A percentile compares a stretch with the other conserved stretches of the same genome.
Conservation (phyloP, 129 eudicot genomes). For the Tagetes patula region DNA sequence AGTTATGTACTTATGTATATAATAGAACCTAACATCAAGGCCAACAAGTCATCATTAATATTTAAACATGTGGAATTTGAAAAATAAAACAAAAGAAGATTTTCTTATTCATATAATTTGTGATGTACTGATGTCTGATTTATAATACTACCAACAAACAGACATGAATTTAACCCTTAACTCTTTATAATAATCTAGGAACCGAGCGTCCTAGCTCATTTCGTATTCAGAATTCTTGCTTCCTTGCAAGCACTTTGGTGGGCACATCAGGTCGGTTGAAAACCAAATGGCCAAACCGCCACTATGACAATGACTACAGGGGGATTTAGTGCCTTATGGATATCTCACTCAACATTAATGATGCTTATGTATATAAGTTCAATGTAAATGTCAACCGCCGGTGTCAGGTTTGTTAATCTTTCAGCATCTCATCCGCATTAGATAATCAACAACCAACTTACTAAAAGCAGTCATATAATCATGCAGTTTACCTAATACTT, state of each 20-base stretch:
- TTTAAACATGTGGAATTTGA: not conserved
- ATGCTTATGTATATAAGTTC: too few species aligned
- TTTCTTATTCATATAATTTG: not conserved
- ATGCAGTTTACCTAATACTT: not conserved
- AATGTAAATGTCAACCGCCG: too few species aligned
- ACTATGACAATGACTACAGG: too few species aligned
- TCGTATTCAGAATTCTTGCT: not conserved
- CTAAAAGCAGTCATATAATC: not conserved
- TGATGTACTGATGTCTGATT: not conserved
- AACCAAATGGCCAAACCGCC: not conserved
- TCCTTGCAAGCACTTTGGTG: not conserved
- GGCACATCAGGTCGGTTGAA: not conserved
- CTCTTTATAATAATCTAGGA: not conserved
- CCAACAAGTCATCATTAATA: not conserved
- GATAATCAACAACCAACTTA: too few species aligned
- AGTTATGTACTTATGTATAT: too few species aligned
- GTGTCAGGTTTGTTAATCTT: too few species aligned
- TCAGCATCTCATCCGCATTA: too few species aligned
- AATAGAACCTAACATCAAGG: not conserved
- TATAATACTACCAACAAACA: not conserved
- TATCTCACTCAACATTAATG: too few species aligned
- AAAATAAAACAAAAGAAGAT: not conserved
- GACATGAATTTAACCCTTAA: not conserved
- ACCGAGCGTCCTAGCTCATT: not conserved
- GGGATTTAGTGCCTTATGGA: too few species aligned